Evolutionary conservation across 2,329 filamentous ascomycete genomes (phyloP), one percentile per base, ranked within the genome.

Genomic region (Diaporthe velutina): DNA sequence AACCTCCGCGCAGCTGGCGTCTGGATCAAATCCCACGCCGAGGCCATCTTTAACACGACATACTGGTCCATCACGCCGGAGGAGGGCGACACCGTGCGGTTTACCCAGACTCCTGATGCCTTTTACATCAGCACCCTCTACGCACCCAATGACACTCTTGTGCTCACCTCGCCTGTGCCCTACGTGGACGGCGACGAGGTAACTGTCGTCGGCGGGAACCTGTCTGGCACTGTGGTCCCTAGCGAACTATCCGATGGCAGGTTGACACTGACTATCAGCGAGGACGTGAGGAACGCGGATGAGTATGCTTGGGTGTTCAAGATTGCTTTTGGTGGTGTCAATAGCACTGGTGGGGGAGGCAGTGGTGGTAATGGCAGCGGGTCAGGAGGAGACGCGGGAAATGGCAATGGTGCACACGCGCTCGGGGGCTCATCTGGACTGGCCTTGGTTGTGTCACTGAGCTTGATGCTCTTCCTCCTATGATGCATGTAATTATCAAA

Each of bases 1-100:
- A 85, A 87, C 76, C 80, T 92, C 22, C 83, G 85, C 0, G 84
- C 85, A 54, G 90, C 89, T 0, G 90, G 90, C 0, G 76, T 68
- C 1, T 91, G 89, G 90, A 90, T 91, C 71, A 84, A 85, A 40
- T 78, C 77, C 0, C 89, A 91, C 78, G 85, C 74, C 2, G 89
- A 91, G 78, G 88, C 88, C 2, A 85, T 92, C 28, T 91, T 88
- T 79, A 88, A 89, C 73, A 91, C 90, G 6, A 89, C 86, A 1
- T 90, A 89, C 78, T 90, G 88, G 87, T 85, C 86, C 76, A 80
- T 88, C 25, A 75, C 73, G 2, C 83, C 87, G 0, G 81, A 85
- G 22, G 86, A 88, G 64, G 84, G 85, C 0, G 81, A 80, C 1
- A 80, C 85, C 9, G 79, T 90, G 0, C 80, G 89, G 6, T 91